Evolutionary conservation across 2,329 filamentous ascomycete genomes (phyloP).

Genomic region (Phaeophleospora eucalypticola): DNA sequence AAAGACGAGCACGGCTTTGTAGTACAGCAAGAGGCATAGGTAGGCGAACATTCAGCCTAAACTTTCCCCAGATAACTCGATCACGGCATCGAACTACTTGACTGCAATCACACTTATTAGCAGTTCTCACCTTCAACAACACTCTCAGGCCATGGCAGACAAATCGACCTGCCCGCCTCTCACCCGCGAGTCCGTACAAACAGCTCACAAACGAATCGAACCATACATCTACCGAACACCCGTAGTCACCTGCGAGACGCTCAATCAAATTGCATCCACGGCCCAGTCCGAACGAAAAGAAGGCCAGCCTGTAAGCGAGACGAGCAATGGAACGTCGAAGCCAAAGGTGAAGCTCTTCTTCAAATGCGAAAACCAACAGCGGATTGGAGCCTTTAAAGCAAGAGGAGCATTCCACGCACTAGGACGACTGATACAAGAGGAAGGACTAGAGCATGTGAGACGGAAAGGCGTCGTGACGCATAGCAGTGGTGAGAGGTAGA

Average conservation of each 20-base stretch:
- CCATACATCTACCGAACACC: constrained; percentile 78
- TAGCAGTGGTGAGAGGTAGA: constrained; percentile 64
- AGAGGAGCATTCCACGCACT: constrained; percentile 87
- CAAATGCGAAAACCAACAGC: constrained; percentile 93
- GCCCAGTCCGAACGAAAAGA: constrained; percentile 48
- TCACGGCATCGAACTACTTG: too few species aligned
- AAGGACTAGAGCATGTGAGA: constrained; percentile 52
- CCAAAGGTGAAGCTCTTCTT: constrained; percentile 76
- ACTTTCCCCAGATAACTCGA: neutral
- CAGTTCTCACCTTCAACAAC: neutral
- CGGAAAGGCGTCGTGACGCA: constrained; percentile 79
- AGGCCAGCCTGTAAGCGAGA: constrained; percentile 11
- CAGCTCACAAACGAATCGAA: constrained; percentile 69
- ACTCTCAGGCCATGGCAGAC: constrained; percentile 40
- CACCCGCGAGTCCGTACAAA: constrained; percentile 65
- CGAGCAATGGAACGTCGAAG: constrained; percentile 41
- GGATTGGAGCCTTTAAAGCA: constrained; percentile 87
- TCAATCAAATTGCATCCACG: constrained; percentile 70
- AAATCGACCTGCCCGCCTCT: constrained; percentile 55
- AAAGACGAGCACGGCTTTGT: too few species aligned
- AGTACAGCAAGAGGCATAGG: too few species aligned
- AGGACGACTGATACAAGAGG: constrained; percentile 62
- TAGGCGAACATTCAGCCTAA: neutral
- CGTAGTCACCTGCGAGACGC: constrained; percentile 71
- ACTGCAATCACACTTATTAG: neutral